Evolutionary conservation across 768 basidiomycete species (phyloP).

Genomic region (Phanerochaete carnosa): DNA sequence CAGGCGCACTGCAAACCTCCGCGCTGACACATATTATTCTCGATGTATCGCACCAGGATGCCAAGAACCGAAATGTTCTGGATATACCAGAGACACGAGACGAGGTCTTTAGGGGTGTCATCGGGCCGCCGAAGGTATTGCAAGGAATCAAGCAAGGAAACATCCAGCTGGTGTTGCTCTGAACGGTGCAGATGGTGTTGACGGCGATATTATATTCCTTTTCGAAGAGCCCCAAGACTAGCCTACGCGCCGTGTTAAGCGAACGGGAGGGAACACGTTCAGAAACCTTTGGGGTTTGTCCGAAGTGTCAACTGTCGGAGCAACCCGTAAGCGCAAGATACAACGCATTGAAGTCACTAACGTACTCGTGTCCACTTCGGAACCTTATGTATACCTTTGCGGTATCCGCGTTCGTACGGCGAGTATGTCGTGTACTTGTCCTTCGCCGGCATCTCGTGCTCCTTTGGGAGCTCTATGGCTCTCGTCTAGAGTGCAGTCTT

Average conservation of each 20-base stretch:
- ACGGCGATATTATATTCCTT: background rate
- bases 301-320: slow-evolving; percentile 71
- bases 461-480: slow-evolving; percentile 85
- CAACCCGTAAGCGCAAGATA: slow-evolving; percentile 2
- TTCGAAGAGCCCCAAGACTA: background rate
- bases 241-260: slow-evolving; percentile 8
- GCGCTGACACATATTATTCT: slow-evolving; percentile 83
- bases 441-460: slow-evolving; percentile 85
- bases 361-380: slow-evolving; percentile 95
- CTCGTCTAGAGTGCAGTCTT: slow-evolving; percentile 46
- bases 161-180: slow-evolving; percentile 80
- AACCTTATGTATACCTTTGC: slow-evolving; percentile 95
- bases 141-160: slow-evolving; percentile 68
- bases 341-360: slow-evolving; percentile 4
- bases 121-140: slow-evolving; percentile 59
- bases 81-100: slow-evolving; percentile 85
- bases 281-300: slow-evolving; percentile 92
- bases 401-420: slow-evolving; percentile 64
- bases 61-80: slow-evolving; percentile 71
- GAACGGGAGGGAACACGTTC: slow-evolving; percentile 22
- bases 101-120: slow-evolving; percentile 72
- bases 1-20: slow-evolving; percentile 70
- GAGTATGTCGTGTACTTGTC: slow-evolving; percentile 97
- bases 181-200: slow-evolving; percentile 9
- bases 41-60: slow-evolving; percentile 69